Evolutionary conservation across 2,329 filamentous ascomycete species (phyloP).

Genomic region (Colletotrichum tanaceti): DNA sequence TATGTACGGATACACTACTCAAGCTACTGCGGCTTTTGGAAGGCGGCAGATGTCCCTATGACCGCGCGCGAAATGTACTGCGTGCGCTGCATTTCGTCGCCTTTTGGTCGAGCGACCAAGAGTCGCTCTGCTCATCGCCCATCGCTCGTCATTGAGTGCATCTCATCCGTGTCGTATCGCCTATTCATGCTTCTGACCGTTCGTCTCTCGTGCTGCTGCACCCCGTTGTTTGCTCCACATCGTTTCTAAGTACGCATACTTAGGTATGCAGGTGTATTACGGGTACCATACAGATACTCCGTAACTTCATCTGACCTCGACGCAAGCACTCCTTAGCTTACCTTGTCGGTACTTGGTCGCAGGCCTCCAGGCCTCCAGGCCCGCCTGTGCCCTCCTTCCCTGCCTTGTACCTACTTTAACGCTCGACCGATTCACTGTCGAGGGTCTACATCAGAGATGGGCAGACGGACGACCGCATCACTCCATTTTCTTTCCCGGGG

Average conservation of each 20-base stretch:
- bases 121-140: background rate
- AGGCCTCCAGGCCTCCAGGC: slow-evolving; percentile 6
- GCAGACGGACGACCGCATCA: slow-evolving; percentile 12
- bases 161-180: background rate
- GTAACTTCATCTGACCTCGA: slow-evolving; percentile 37
- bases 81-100: background rate
- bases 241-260: slow-evolving; percentile 28
- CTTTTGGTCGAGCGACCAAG: background rate
- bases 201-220: slow-evolving; percentile 14
- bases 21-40: too few relatives aligned
- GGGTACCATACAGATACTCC: too few relatives aligned
- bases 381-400: slow-evolving; percentile 9
- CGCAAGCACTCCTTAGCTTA: slow-evolving; percentile 27
- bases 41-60: too few relatives aligned
- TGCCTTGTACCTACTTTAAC: slow-evolving; percentile 15
- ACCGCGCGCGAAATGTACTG: background rate
- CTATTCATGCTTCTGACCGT: background rate
- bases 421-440: slow-evolving; percentile 9
- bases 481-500: background rate
- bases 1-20: too few relatives aligned
- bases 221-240: slow-evolving; percentile 22
- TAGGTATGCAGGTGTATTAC: slow-evolving; percentile 7
- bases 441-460: slow-evolving; percentile 9
- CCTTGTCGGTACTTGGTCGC: slow-evolving; percentile 17
- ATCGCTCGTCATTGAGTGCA: background rate